Base-by-base conservation (phyloP, 306 rosid genomes). In the Trifolium repens region DNA sequence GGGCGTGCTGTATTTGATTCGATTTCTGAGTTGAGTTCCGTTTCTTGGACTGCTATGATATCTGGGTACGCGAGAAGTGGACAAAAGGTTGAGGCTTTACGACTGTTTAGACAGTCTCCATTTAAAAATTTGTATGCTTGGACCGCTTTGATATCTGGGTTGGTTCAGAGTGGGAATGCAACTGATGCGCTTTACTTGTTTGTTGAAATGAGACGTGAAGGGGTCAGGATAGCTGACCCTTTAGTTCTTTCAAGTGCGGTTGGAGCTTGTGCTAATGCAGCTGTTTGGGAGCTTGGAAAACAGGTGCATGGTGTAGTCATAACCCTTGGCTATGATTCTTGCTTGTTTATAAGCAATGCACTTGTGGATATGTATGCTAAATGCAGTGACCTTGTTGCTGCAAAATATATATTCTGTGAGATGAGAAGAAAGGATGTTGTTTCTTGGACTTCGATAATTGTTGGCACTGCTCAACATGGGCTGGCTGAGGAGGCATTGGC, bases 361-460 rank as follows among this genome's bases (percentile, higher is more conserved):
- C 85, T 94, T 30, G 85, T 94, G 22, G 97, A 90, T 81, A 91
- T 91, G 97, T 91, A 94, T 72, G 96, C 97, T 6, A 91, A 88
- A 85, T 91, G 98, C 66, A 91, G 97, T 55, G 93, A 94, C 39
- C 81, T 94, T 72, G 78, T 74, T 54, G 85, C 93, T 34, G 94
- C 96, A 1, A 90, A 84, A 62, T 82, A 74, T 53, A 81, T 94
- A 9, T 91, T 94, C 63, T 32, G 42, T 72, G 22, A 71, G 64
- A 89, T 94, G 85, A 70, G 74, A 11, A 82, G 77, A 78, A 91
- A 81, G 72, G 96, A 90, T 72, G 93, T 91, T 0, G 82, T 94
- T 76, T 91, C 98, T 68, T 94, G 98, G 98, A 94, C 97, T 74
- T 94, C 96, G 15, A 87, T 94, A 40, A 94, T 94, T 39, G 94